Base-by-base conservation (phyloP, 208 protist species). In the Paratrypanosoma confusum region DNA sequence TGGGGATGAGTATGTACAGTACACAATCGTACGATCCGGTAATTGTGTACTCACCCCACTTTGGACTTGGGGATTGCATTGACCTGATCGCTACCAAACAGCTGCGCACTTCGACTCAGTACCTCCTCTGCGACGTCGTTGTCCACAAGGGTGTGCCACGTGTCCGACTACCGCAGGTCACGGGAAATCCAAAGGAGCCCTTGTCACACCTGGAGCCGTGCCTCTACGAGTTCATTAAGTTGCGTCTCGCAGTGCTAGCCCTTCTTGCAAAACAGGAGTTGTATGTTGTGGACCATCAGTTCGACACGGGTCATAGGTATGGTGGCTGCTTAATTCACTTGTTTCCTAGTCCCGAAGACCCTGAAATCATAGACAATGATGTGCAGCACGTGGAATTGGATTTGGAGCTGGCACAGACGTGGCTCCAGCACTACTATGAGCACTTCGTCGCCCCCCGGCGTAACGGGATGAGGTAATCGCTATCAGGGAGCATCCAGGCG, bases 401-500 rank as follows among this genome's bases (percentile, higher is more conserved):
- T 41, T 50, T 82, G 10, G 74, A 90, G 28, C 61, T 90, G 3
- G 81, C 81, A 16, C 50, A 64, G 41, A 49, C 26, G 5, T 90
- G 76, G 74, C 78, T 86, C 72, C 79, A 87, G 49, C 81, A 90
- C 60, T 90, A 90, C 53, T 84, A 82, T 46, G 76, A 86, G 32
- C 64, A 83, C 40, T 85, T 79, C 37, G 42, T 86, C 14, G 63
- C 67, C 11, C 77, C 75, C 6, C 55, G 58, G 16, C 59, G 61
- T 55, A 57, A 56, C 10, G 44, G 39, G 29, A 50, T 43, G 26
- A 24, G 22, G 36, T 52, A 61, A 38, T 5, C 22, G 28, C 14
- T 46, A 21, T 39, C 13, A n/a, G n/a, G n/a, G n/a, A n/a, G n/a
- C n/a, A n/a, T n/a, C n/a, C n/a, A n/a, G n/a, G n/a, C n/a, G n/a